Base-by-base conservation (phyloP, 371 early-diverging fungal genomes). In the Lichtheimia corymbifera region DNA sequence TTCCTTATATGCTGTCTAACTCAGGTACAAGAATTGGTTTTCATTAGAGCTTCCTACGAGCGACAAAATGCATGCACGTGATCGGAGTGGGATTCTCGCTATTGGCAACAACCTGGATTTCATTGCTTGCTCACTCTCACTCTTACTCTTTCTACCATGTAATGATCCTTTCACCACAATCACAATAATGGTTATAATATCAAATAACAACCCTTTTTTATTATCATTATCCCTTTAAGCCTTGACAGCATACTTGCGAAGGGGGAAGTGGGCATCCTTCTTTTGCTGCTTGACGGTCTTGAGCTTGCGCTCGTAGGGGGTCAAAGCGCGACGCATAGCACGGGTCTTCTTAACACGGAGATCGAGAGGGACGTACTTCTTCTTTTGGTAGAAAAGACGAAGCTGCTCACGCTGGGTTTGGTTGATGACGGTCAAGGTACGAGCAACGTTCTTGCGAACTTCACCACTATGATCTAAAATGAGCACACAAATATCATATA, bases 311-410 rank as follows among this genome's bases (percentile, higher is more conserved):
- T 95, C 93, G 64, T 70, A 59, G 71, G 80, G 74, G 81, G 95
- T 93, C 81, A 97, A 82, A 62, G 89, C 90, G 66, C 97, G 93
- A 63, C 97, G 95, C 81, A 96, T 91, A 66, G 97, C 97, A 70
- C 97, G 92, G 68, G 97, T 97, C 91, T 93, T 92, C 92, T 97
- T 97, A 79, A 78, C 81, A 68, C 96, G 93, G 80, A 97, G 88
- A 76, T 96, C 96, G 66, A 93, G 81, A 64, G 97, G 97, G 45
- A 86, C 64, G 88, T 90, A 90, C 89, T 95, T 96, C 88, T 93
- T 94, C 73, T 88, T 89, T 74, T 89, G 85, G 87, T 92, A 94
- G 83, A 84, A 86, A 59, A 85, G 72, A 65, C 91, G 90, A 59
- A 93, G 87, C 74, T 89, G 84, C 52, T 87, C 89, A 63, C 95